Evolutionary conservation across 1,284 basidiomycete species (phyloP).

Genomic region (Clitocybe nebularis): DNA sequence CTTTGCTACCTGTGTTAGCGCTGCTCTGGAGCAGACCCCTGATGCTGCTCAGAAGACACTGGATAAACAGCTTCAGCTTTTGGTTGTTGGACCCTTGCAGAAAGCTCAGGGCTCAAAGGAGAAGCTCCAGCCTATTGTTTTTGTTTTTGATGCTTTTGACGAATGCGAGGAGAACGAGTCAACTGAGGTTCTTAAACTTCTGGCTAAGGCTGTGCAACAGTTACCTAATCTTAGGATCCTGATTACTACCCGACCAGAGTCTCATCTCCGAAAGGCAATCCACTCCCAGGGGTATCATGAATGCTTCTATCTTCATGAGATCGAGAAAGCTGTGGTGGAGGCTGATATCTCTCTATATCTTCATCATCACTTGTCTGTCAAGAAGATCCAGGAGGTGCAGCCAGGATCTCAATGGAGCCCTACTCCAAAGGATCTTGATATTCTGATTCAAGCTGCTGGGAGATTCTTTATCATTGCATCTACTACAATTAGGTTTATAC

Average conservation of each 20-base stretch:
- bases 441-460: background rate
- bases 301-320: conserved; percentile 2
- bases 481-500: conserved; percentile 1
- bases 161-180: background rate
- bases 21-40: background rate
- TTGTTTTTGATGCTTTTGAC: conserved; percentile 1
- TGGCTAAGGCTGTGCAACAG: background rate
- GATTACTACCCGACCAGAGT: conserved; percentile 1
- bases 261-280: background rate
- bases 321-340: background rate
- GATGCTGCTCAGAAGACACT: background rate
- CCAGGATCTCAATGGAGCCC: background rate
- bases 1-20: background rate
- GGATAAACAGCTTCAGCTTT: background rate
- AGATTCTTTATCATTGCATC: conserved; percentile 4
- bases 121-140: background rate
- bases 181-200: background rate
- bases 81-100: background rate
- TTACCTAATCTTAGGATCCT: conserved; percentile 1
- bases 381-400: background rate
- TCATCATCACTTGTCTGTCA: background rate
- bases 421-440: background rate
- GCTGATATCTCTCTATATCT: conserved; percentile 2
- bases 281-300: background rate
- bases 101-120: background rate